Base-by-base conservation (phyloP, 2,329 filamentous ascomycete genomes). In the Exophiala sp. region DNA sequence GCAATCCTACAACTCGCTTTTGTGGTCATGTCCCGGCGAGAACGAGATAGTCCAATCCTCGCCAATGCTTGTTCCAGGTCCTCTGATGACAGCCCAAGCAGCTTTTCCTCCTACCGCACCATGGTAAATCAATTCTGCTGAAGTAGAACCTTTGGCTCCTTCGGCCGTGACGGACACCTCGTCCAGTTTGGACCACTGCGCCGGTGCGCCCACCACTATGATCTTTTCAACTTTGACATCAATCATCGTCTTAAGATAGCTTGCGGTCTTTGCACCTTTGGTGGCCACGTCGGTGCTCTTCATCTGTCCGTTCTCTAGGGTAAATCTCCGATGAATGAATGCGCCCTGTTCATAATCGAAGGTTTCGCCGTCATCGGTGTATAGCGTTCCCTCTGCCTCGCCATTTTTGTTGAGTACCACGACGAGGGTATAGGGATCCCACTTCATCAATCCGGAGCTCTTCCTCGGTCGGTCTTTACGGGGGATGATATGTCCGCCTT, bases 401-500 rank as follows among this genome's bases (percentile, higher is more conserved):
- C 87, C 85, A 32, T 81, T 77, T 62, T 83, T 82, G 62, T 82
- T 77, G 12, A 95, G 76, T 0, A 83, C 81, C 2, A 97, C 78
- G 2, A 99, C 85, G 1, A 99, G 82, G 0, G 94, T 99, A 75
- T 96, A 96, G 38, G 95, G 91, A 69, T 99, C 94, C 71, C 85
- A 95, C 65, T 84, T 87, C 94, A 97, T 97, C 42, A 96, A 78
- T 16, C 88, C 85, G 54, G 84, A 88, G 54, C 90, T 95, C 56
- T 92, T 85, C 52, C 94, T 84, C 3, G 91, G 91, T 20, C 86
- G 84, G 66, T 99, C 94, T 61, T 92, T 89, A 53, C 94, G 88
- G 2, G 91, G 87, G 65, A 97, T 86, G 64, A 99, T 86, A 69
- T 97, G 89, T 1, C 94, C 94, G 43, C 90, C 92, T 62, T 88